Base-by-base conservation (phyloP, 1,139 yeast species). In the Nakaseomyces kungkrabaensis region DNA sequence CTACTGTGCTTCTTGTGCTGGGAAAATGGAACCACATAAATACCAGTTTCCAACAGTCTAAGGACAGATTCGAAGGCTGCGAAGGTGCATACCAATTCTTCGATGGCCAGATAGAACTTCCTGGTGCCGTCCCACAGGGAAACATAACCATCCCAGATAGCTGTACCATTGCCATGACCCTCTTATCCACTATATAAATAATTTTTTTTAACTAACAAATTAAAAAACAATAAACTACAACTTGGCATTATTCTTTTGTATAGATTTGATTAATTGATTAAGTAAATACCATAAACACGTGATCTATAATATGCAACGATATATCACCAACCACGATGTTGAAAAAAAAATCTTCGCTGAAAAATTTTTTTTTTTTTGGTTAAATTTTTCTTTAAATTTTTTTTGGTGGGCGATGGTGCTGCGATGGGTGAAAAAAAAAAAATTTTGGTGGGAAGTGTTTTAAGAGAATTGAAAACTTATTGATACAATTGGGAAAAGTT, bases 11-110 rank as follows among this genome's bases (percentile, higher is more conserved):
- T 50, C 59, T 85, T 33, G 76, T 86, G 2, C 73, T 81, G 50
- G 86, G 90, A 5, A 80, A 78, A 56, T 81, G 83, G 76, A 67
- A 68, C 22, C 86, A 82, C 56, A 65, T 82, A 11, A 72, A 73
- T 49, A 59, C 59, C 22, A 72, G 82, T 29, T 85, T 85, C 52
- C 62, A 71, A 26, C 63, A 63, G 45, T 80, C 76, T 46, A 75
- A 72, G 53, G 64, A 69, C 13, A 72, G 71, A 47, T 68, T 82
- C 49, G 76, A 72, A 43, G 84, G 79, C 4, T 77, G 82, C 7
- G 74, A 73, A 0, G 72, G 68, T 42, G 77, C 83, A 1, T 69
- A 73, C 31, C 81, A 80, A 54, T 74, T 88, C 70, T 85, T 88
- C 63, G 95, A 87, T 63, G 82, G 83, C 5, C 72, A 74, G 48